phyloP scores from a whole-genome alignment of 768 basidiomycete species.

The Tylopilus plumbeoviolaceoides region DNA sequence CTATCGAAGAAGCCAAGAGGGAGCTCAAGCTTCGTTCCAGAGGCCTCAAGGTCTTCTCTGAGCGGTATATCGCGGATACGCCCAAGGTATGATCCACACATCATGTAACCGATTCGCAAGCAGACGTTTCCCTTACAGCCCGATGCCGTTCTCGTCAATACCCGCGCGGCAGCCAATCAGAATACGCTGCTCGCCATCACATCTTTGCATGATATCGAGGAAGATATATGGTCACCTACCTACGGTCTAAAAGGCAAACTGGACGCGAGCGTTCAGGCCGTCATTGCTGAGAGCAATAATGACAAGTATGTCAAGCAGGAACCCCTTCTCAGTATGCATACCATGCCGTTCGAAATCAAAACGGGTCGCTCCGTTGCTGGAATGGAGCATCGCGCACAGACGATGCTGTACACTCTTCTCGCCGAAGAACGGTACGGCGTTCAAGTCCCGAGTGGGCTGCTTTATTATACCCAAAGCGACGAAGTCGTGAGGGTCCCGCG shows the following conservation, averaged over 20 bases:
- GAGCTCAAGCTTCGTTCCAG: conserved; percentile 61
- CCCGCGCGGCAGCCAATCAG: conserved; percentile 47
- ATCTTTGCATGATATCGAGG: conserved; percentile 83
- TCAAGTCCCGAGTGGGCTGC: conserved; percentile 74
- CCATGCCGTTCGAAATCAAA: conserved; percentile 91
- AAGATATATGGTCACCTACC: conserved; percentile 95
- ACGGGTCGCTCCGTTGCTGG: conserved; percentile 75
- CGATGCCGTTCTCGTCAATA: conserved; percentile 63
- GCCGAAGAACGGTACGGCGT: conserved; percentile 88
- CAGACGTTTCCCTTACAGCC: conserved; percentile 37
- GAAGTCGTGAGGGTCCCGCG: conserved; percentile 81
- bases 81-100: conserved; percentile 52
- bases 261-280: conserved; percentile 79
- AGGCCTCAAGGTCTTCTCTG: conserved; percentile 61
- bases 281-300: conserved; percentile 47
- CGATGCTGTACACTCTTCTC: conserved; percentile 92
- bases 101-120: not conserved
- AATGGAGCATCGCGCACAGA: conserved; percentile 96
- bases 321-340: conserved; percentile 22
- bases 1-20: conserved; percentile 57
- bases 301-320: conserved; percentile 16
- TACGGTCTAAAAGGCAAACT: conserved; percentile 96
- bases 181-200: conserved; percentile 65
- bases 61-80: conserved; percentile 56
- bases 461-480: conserved; percentile 93